Evolutionary conservation across 2,329 filamentous ascomycete genomes (phyloP).

Genomic region (Aureobasidium vineae): DNA sequence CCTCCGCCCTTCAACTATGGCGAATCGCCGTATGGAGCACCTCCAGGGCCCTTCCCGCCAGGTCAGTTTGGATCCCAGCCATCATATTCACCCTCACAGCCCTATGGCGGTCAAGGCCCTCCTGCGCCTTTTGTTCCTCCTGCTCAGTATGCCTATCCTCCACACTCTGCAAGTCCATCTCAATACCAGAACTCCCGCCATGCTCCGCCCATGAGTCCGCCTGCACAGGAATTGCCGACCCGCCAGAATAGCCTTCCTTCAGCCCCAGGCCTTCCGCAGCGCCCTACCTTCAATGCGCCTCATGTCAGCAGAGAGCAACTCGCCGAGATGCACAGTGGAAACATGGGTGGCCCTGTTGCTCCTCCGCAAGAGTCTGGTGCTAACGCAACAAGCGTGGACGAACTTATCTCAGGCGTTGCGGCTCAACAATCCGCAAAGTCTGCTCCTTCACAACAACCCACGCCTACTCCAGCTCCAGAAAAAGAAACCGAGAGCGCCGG

Average conservation of each 20-base stretch:
- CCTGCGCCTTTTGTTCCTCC: conserved; percentile 23
- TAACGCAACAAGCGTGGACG: conserved; percentile 50
- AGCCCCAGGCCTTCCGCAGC: conserved; percentile 59
- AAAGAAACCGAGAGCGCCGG: conserved; percentile 23
- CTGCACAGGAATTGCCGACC: conserved; percentile 39
- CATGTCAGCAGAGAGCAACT: conserved; percentile 54
- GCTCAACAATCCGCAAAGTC: conserved; percentile 29
- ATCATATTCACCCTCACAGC: conserved; percentile 37
- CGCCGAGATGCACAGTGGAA: conserved; percentile 58
- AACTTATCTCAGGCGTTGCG: conserved; percentile 51
- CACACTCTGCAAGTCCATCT: conserved; percentile 40
- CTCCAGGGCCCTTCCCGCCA: conserved; percentile 28
- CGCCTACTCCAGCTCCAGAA: conserved; percentile 21
- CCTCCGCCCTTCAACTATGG: conserved; percentile 25
- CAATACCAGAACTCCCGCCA: conserved; percentile 28
- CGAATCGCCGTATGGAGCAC: conserved; percentile 17
- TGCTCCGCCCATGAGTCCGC: conserved; percentile 26
- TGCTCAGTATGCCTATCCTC: conserved; percentile 27
- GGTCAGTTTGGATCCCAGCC: conserved; percentile 30
- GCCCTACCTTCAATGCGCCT: conserved; percentile 58
- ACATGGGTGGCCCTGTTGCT: conserved; percentile 40
- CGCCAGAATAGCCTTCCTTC: conserved; percentile 56
- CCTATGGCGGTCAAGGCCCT: conserved; percentile 27
- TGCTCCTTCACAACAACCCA: conserved; percentile 11
- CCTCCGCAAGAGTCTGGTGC: conserved; percentile 39